Percentiles rank a stretch among this genome's conserved stretches.
Evolutionary conservation across 192 early-diverging fungal genomes (phyloP).

Genomic region (Coemansia sp.): DNA sequence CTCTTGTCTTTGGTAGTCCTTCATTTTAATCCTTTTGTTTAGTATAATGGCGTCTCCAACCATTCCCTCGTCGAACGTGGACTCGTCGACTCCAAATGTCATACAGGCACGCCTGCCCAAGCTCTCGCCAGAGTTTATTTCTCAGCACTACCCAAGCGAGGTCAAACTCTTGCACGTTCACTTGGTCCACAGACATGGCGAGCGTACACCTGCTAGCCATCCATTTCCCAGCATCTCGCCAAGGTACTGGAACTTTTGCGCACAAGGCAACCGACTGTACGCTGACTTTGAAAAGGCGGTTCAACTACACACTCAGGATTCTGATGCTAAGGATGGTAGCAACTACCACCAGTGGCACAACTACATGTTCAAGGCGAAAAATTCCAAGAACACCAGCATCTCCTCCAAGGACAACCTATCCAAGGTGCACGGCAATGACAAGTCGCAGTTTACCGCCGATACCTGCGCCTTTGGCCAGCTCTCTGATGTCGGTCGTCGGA

Average conservation of each 20-base stretch:
- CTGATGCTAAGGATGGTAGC: background rate
- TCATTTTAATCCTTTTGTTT: background rate
- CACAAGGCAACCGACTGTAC: conserved; percentile 22
- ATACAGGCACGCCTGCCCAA: conserved; percentile 34
- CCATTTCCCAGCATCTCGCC: conserved; percentile 20
- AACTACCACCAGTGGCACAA: conserved; percentile 9
- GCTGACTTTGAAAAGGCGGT: conserved; percentile 35
- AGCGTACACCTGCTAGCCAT: conserved; percentile 40
- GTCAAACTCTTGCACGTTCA: conserved; percentile 51
- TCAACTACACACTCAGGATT: background rate
- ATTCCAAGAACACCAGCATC: conserved; percentile 12
- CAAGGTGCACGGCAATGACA: conserved; percentile 11
- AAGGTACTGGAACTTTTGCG: conserved; percentile 50
- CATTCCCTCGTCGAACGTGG: conserved; percentile 10
- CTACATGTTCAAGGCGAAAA: conserved; percentile 25
- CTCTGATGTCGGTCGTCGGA: conserved; percentile 59
- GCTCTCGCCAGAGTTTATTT: conserved; percentile 48
- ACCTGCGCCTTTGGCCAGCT: conserved; percentile 58
- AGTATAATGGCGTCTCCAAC: background rate
- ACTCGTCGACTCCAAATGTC: background rate
- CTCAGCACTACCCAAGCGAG: conserved; percentile 43
- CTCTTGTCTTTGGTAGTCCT: background rate
- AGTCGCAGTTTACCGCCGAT: conserved; percentile 16
- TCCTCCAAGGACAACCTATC: conserved; percentile 16
- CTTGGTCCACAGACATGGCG: conserved; percentile 55